phyloP scores from a whole-genome alignment of 495 filamentous ascomycete species.

The Hypoxylon crocopeplum region DNA sequence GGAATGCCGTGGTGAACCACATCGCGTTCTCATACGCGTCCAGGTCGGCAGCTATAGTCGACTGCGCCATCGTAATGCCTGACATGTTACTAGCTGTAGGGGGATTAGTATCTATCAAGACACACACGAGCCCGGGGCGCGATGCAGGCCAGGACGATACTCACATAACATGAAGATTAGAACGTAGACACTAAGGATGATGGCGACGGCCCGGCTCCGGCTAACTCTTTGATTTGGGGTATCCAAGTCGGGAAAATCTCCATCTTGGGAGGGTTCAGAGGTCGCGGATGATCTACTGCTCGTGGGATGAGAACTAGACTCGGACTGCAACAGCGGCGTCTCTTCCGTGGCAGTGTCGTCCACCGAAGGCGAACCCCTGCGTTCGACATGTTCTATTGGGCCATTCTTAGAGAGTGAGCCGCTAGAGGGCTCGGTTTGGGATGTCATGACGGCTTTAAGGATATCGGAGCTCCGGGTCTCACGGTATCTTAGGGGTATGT shows the following conservation, averaged over 20 bases:
- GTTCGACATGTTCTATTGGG: not conserved
- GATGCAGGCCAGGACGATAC: not conserved
- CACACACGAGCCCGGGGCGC: too few relatives aligned
- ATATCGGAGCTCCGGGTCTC: not conserved
- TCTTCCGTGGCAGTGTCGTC: constrained; percentile 41
- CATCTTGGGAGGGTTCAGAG: constrained; percentile 20
- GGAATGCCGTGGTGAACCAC: constrained; percentile 79
- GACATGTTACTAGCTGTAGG: constrained; percentile 73
- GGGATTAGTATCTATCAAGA: constrained; percentile 13
- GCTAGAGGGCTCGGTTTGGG: constrained; percentile 7
- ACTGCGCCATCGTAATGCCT: constrained; percentile 76
- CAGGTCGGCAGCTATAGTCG: constrained; percentile 71
- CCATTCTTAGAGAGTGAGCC: constrained; percentile 1
- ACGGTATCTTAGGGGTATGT: not conserved
- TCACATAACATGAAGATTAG: constrained; percentile 54
- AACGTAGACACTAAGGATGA: constrained; percentile 52
- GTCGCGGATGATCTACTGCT: constrained; percentile 14
- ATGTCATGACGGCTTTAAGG: constrained; percentile 8
- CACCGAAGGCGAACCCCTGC: constrained; percentile 3
- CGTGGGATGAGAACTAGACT: constrained; percentile 16
- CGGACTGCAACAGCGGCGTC: constrained; percentile 49
- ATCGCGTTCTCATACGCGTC: constrained; percentile 72
- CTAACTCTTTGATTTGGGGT: constrained; percentile 40
- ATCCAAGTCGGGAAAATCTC: constrained; percentile 23
- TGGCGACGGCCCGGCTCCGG: constrained; percentile 34